Evolutionary conservation across 129 eudicot genomes (phyloP).

Genomic region (Dittrichia graveolens): DNA sequence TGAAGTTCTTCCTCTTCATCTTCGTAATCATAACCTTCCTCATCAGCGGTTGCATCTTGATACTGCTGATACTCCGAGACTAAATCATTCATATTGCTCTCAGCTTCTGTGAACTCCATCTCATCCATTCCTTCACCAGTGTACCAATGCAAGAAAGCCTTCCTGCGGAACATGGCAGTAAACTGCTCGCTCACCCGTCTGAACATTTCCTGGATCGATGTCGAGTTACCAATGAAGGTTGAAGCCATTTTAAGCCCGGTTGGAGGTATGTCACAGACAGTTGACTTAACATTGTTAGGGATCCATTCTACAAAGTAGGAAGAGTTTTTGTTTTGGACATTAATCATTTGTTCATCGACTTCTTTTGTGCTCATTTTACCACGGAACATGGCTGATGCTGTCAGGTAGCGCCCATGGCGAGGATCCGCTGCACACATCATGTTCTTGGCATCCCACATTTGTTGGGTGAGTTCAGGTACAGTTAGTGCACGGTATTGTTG

Average conservation of each 20-base stretch:
- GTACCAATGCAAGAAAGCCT: constrained; percentile 80
- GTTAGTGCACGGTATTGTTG: constrained; percentile 58
- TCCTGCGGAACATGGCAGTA: constrained; percentile 69
- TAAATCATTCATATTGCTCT: constrained; percentile 82
- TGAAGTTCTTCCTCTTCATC: constrained; percentile 57
- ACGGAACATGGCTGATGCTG: constrained; percentile 71
- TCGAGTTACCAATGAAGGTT: constrained; percentile 70
- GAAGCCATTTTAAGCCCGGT: constrained; percentile 75
- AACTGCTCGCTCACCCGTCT: constrained; percentile 67
- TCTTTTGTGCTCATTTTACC: constrained; percentile 66
- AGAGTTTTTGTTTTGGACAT: constrained; percentile 74
- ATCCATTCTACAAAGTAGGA: constrained; percentile 76
- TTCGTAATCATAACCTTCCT: constrained; percentile 62
- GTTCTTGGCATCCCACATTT: constrained; percentile 64
- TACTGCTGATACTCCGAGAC: constrained; percentile 87
- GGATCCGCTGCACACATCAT: constrained; percentile 65
- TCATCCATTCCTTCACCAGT: constrained; percentile 80
- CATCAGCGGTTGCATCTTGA: constrained; percentile 81
- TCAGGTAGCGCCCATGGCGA: constrained; percentile 55
- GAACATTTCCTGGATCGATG: constrained; percentile 66
- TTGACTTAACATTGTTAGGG: constrained; percentile 74
- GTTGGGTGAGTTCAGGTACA: constrained; percentile 58
- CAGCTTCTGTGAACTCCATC: constrained; percentile 78
- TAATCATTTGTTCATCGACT: constrained; percentile 70
- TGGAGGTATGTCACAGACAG: constrained; percentile 78